Conservation (phyloP, 495 filamentous ascomycete species). For the Lepraria neglecta region DNA sequence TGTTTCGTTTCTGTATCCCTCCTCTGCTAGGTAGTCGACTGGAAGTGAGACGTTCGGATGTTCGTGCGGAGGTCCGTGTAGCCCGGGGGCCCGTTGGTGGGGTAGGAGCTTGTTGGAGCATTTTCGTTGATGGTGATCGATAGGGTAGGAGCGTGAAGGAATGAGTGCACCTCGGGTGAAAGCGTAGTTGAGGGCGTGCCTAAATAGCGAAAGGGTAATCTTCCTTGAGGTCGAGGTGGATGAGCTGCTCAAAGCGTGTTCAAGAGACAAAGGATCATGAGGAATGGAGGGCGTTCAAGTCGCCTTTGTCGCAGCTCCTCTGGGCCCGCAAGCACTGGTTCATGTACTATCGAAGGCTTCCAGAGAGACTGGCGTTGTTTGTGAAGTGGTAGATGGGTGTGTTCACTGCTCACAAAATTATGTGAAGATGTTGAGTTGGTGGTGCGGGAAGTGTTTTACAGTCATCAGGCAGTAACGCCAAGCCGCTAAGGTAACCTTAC, state of each 20-base stretch:
- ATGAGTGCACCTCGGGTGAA: background rate
- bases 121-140: background rate
- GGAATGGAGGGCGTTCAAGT: background rate
- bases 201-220: too few species aligned
- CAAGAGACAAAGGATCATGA: background rate
- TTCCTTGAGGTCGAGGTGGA: background rate
- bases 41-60: conserved; percentile 16
- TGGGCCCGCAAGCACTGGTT: background rate
- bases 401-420: background rate
- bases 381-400: background rate
- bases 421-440: background rate
- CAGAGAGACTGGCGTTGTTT: background rate
- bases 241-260: background rate
- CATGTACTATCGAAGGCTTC: background rate
- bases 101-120: conserved; percentile 12
- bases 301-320: background rate
- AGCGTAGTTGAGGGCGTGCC: too few species aligned
- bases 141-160: background rate
- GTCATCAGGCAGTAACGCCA: background rate
- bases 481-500: background rate
- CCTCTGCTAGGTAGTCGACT: conserved; percentile 47
- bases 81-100: conserved; percentile 22
- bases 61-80: conserved; percentile 15
- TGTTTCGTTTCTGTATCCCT: conserved; percentile 65
- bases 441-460: background rate